phyloP scores from a whole-genome alignment of 2,329 filamentous ascomycete genomes.

The Ophiostoma triangulosporum region DNA sequence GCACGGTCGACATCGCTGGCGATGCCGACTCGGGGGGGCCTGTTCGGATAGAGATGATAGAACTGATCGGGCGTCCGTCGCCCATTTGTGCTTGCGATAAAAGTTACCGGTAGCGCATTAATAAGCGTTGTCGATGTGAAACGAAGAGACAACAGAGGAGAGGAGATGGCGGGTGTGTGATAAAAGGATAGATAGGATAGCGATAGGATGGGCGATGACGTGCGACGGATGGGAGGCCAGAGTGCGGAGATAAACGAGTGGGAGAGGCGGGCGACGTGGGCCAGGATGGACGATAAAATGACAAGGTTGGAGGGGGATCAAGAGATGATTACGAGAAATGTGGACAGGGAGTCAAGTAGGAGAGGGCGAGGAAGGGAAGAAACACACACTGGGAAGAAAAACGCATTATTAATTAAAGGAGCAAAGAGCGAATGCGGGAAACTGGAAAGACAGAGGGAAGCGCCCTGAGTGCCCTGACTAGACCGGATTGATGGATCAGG shows the following conservation, averaged over 20 bases:
- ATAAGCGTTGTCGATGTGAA: not conserved
- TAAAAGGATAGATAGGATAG: not conserved
- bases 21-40: not conserved
- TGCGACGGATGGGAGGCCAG: not conserved
- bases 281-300: not conserved
- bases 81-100: not conserved
- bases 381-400: not conserved
- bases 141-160: no score
- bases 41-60: not conserved
- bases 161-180: no score
- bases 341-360: not conserved
- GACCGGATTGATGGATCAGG: not conserved
- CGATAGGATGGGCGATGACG: not conserved
- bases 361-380: not conserved
- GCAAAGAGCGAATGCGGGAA: not conserved
- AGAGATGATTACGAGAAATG: not conserved
- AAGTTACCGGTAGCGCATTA: not conserved
- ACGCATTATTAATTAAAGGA: not conserved
- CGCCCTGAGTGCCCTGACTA: conserved; percentile 2
- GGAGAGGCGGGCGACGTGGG: no score
- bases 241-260: not conserved
- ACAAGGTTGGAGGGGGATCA: not conserved
- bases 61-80: not conserved
- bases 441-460: not conserved
- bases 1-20: not conserved